Evolutionary conservation across 2,329 filamentous ascomycete species (phyloP).

Genomic region (Colletotrichum filicis): DNA sequence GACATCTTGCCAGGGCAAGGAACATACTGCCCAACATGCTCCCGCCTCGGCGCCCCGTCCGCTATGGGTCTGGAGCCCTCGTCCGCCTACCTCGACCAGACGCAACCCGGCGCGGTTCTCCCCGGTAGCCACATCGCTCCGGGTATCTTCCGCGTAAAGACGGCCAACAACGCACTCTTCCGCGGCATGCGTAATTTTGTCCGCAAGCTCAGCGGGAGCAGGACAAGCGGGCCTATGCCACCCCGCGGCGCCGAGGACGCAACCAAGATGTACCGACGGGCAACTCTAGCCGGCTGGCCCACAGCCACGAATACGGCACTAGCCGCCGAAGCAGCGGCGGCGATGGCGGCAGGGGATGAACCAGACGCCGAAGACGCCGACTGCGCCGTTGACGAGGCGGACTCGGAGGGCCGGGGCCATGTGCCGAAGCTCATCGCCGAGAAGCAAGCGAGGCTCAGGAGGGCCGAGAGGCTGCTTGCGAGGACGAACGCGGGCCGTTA

Average conservation of each 20-base stretch:
- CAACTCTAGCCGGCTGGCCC: conserved; percentile 1
- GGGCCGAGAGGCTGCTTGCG: conserved; percentile 51
- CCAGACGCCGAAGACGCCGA: conserved; percentile 20
- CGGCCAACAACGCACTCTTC: conserved; percentile 26
- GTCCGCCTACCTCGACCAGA: conserved; percentile 15
- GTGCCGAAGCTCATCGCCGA: conserved; percentile 43
- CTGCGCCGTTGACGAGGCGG: conserved; percentile 38
- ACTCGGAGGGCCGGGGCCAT: conserved; percentile 31
- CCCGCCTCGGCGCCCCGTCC: conserved; percentile 30
- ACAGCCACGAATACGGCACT: conserved; percentile 1
- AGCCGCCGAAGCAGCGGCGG: conserved; percentile 38
- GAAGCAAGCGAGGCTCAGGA: conserved; percentile 51
- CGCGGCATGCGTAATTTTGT: conserved; percentile 33
- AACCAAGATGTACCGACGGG: conserved; percentile 31
- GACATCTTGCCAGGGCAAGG: conserved; percentile 29
- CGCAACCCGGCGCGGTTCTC: background rate
- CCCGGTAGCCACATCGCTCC: conserved; percentile 7
- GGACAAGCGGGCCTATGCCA: conserved; percentile 20
- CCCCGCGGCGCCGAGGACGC: conserved; percentile 26
- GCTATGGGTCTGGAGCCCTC: conserved; percentile 29
- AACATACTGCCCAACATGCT: conserved; percentile 30
- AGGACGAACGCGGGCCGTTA: conserved; percentile 3
- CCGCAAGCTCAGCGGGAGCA: conserved; percentile 30
- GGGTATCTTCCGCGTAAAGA: conserved; percentile 21
- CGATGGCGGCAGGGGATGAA: conserved; percentile 37